Evolutionary conservation across 2,329 filamentous ascomycete genomes (phyloP), one percentile per base, ranked within the genome.

Genomic region (Fusarium sp.): DNA sequence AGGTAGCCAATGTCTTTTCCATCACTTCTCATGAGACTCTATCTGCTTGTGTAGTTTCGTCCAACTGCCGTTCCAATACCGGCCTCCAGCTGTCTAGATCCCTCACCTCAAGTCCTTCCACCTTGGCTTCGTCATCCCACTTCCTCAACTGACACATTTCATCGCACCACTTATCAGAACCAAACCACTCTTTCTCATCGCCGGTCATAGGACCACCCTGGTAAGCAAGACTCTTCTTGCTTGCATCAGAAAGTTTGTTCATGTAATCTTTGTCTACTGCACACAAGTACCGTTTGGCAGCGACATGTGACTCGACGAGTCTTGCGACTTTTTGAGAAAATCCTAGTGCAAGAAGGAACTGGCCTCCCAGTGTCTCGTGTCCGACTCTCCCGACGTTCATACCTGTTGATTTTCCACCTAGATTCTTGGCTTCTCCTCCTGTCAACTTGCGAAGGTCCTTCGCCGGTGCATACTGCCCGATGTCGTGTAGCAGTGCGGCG

Each of bases 71-170:
- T 1, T 54, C 20, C 7, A 54, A 7, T 0, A 3, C 40, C 1
- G 20, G 1, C 1, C 51, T 36, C 40, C 51, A 54, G 17, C 40
- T 54, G 0, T 48, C 40, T 2, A 54, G 10, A 8, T 36, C 14
- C 5, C 28, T 36, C 0, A 48, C 51, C 13, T 4, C 2, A 18
- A 48, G 28, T 2, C 40, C 40, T 2, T 54, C 51, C 0, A 54
- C 15, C 9, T 54, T 54, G 17, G 51, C 51, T 7, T 46, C 51
- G 3, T 54, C 51, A 1, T 54, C 51, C 51, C 51, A 54, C 1
- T 34, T 10, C 4, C 51, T 48, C 17, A 54, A 28, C 15, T 48
- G 51, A 11, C 40, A 54, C 51, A 54, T 54, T 20, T 54, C 51
- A 31, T 20, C n/a, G 3, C 28, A 54, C 40, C 40, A 54, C 7